Evolutionary conservation across 2,329 filamentous ascomycete genomes (phyloP), one percentile per base, ranked within the genome.

Genomic region (Fusarium caatingaense): DNA sequence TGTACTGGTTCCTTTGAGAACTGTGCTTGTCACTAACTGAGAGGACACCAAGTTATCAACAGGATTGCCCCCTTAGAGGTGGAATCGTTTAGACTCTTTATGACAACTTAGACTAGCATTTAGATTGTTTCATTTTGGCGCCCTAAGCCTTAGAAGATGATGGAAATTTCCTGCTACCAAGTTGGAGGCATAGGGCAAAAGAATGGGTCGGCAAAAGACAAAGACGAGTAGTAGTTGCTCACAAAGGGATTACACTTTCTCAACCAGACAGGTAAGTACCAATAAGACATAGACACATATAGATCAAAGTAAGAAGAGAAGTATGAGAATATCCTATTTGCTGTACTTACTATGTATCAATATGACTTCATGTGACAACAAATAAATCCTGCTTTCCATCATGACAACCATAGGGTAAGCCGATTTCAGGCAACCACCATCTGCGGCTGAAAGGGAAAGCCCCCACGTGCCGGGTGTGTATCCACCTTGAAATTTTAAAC

Each of bases 401-500:
- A 25, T 49, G 23, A n/a, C 13, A 23, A 12, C 23, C 28, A 27
- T 32, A 70, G 67, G 67, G 67, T 69, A 70, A 45, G 40, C 51
- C 37, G 21, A 8, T 44, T 44, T 30, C 18, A 56, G 32, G 57
- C 45, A 62, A 37, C 50, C 51, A 45, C 50, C 44, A 45, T 41
- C 62, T 60, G 50, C 66, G 66, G 68, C 71, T 72, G 69, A 71
- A 71, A 56, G 42, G 60, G 63, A 69, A 63, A 60, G 25, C 48
- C 59, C 51, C 72, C 71, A 71, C 69, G 71, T 74, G 71, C 71
- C 56, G 54, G 66, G 60, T 60, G 54, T 63, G 59, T 55, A 21
- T 28, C 69, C 67, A 69, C 72, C 48, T 40, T 20, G 41, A 20
- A 58, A 42, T 40, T 32, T 32, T 54, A 41, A 47, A 47, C 68